Percentiles rank a stretch among this genome's conserved stretches.
Evolutionary conservation across 2,329 filamentous ascomycete genomes (phyloP).

Genomic region (Podosphaera leucotricha): DNA sequence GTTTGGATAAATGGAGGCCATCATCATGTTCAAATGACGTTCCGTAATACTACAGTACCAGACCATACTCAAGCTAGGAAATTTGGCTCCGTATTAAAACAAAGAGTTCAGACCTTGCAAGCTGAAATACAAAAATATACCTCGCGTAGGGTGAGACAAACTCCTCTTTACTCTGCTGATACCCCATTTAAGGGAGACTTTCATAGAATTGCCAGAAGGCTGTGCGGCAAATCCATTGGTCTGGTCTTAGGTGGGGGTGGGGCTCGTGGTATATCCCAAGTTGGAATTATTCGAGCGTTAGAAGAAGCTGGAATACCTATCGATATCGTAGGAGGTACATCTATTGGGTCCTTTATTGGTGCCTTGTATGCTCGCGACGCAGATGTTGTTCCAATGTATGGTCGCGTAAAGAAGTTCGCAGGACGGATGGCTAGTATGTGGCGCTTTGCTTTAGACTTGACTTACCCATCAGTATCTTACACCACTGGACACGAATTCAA

Average conservation of each 20-base stretch:
- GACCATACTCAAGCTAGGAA: slow-evolving; percentile 52
- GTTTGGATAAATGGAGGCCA: slow-evolving; percentile 98
- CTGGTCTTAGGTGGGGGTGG: slow-evolving; percentile 86
- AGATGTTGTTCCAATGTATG: slow-evolving; percentile 91
- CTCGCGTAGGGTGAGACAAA: slow-evolving; percentile 70
- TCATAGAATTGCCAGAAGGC: slow-evolving; percentile 65
- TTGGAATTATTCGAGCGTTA: slow-evolving; percentile 81
- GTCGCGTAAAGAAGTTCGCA: slow-evolving; percentile 87
- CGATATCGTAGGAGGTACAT: slow-evolving; percentile 85
- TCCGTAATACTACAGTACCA: slow-evolving; percentile 52
- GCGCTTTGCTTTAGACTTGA: slow-evolving; percentile 91
- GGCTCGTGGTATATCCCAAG: slow-evolving; percentile 72
- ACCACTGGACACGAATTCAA: slow-evolving; percentile 99
- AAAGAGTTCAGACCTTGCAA: slow-evolving; percentile 80
- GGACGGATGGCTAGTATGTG: slow-evolving; percentile 98
- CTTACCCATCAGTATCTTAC: slow-evolving; percentile 89
- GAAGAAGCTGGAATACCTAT: slow-evolving; percentile 94
- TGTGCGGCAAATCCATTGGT: slow-evolving; percentile 87
- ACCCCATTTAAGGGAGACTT: slow-evolving; percentile 93
- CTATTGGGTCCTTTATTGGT: slow-evolving; percentile 87
- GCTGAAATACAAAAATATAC: slow-evolving; percentile 98
- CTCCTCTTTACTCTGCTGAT: slow-evolving; percentile 71
- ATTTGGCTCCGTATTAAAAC: slow-evolving; percentile 68
- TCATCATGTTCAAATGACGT: slow-evolving; percentile 91
- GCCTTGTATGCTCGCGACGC: slow-evolving; percentile 89